These are phyloP conservation scores for Solidago caesia DNA, from an alignment of 129 eudicot genomes.

Conservation along the genomic window DNA sequence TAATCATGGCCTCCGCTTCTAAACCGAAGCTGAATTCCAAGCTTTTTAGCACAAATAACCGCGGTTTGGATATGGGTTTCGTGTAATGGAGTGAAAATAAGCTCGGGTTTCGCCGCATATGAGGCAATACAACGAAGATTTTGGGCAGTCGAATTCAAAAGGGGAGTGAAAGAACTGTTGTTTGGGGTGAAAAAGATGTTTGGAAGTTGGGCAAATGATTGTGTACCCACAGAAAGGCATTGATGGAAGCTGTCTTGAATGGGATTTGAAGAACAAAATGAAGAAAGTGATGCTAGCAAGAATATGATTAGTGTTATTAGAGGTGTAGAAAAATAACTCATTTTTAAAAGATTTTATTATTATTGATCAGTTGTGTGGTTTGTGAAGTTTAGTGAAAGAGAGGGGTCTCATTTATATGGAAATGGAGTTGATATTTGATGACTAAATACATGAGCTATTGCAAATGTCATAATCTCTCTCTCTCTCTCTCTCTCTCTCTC, in stretches of 20 bases:
- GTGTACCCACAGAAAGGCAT: conserved; percentile 25
- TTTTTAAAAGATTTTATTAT: conserved; percentile 8
- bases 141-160: conserved; percentile 56
- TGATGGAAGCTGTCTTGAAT: conserved; percentile 37
- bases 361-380: not conserved
- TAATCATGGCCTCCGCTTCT: conserved; percentile 73
- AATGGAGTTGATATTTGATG: conserved; percentile 26
- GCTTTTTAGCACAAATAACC: conserved; percentile 46
- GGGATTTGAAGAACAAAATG: conserved; percentile 31
- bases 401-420: conserved; percentile 29
- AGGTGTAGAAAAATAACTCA: conserved; percentile 28
- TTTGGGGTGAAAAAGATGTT: conserved; percentile 47
- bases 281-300: conserved; percentile 21
- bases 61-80: conserved; percentile 63
- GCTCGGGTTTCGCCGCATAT: conserved; percentile 45
- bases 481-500: too few species aligned
- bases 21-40: conserved; percentile 46
- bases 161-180: conserved; percentile 42
- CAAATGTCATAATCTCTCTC: conserved; percentile 35
- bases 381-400: conserved; percentile 28
- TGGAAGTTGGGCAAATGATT: conserved; percentile 32
- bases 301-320: conserved; percentile 6
- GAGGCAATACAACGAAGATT: conserved; percentile 58
- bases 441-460: conserved; percentile 32
- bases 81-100: conserved; percentile 50